Base-by-base conservation (phyloP, 129 eudicot genomes). In the Heracleum sosnowskyi region DNA sequence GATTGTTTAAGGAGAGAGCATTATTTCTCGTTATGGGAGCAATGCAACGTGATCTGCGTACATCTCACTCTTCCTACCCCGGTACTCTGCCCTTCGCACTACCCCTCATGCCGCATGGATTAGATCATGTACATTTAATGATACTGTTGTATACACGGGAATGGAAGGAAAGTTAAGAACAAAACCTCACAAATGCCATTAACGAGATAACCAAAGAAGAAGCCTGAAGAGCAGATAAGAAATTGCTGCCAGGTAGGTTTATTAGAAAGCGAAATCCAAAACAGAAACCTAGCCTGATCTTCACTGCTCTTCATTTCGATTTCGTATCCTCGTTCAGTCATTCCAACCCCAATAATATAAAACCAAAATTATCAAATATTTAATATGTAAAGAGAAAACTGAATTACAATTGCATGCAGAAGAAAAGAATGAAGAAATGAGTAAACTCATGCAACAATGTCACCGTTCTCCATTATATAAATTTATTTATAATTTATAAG, bases 171-270 rank as follows among this genome's bases (percentile, higher is more conserved):
- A 1, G 8, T 24, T 22, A 26, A 36, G 68, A 79, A 85, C 63
- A n/a, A 81, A 88, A 66, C 91, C 91, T 88, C 96, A 35, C 96
- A 90, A 53, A 90, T 80, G 79, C 95, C 95, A 82, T 92, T 92
- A 84, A 92, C 89, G 29, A 91, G 97, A 77, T 91, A 92, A 39
- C 97, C 96, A 69, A 90, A 90, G 89, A 90, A 93, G 76, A 93
- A 88, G 8, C 96, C 92, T 47, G 86, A 84, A 57, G 85, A 88
- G 57, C 87, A 86, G 26, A 87, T 82, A 73, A 89, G 78, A 77
- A 94, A 94, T 70, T 94, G 98, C 69, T 91, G 92, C 98, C 98
- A 91, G 40, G 78, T 88, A 79, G 98, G 96, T 80, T 88, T 81
- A 84, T 85, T 88, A 15, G 94, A 80, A 15, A 95, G 80, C 8